These are phyloP conservation scores for Fonsecaea multimorphosa DNA, from an alignment of 2,329 filamentous ascomycete genomes.

Conservation along the genomic window DNA sequence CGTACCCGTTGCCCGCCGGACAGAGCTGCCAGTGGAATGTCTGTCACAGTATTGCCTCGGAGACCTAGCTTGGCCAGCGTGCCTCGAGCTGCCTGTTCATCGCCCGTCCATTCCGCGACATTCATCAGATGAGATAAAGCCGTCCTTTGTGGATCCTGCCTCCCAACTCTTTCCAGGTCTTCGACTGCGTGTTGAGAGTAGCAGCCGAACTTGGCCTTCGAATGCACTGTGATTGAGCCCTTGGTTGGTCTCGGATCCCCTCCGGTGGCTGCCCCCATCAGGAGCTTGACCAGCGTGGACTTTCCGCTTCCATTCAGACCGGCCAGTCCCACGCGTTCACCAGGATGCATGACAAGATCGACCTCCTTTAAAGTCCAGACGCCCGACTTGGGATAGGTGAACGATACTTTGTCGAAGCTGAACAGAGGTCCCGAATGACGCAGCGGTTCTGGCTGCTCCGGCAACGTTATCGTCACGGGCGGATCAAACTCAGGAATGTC, in stretches of 20 bases:
- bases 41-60: slow-evolving; percentile 71
- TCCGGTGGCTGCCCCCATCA: slow-evolving; percentile 63
- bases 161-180: slow-evolving; percentile 64
- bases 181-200: slow-evolving; percentile 83
- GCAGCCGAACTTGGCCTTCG: slow-evolving; percentile 73
- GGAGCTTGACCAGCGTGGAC: slow-evolving; percentile 74
- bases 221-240: slow-evolving; percentile 69
- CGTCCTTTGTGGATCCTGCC: slow-evolving; percentile 62
- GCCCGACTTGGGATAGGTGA: slow-evolving; percentile 62
- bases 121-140: slow-evolving; percentile 67
- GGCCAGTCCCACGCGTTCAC: slow-evolving; percentile 75
- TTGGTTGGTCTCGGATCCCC: slow-evolving; percentile 54
- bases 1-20: slow-evolving; percentile 79
- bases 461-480: slow-evolving; percentile 33
- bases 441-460: slow-evolving; percentile 58
- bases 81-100: slow-evolving; percentile 71
- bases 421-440: slow-evolving; percentile 77
- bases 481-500: slow-evolving; percentile 68
- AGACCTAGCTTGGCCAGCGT: slow-evolving; percentile 73
- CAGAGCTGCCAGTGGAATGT: slow-evolving; percentile 73
- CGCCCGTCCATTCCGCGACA: slow-evolving; percentile 47
- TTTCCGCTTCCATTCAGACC: slow-evolving; percentile 84
- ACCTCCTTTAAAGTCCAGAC: slow-evolving; percentile 65
- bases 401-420: slow-evolving; percentile 72
- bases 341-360: slow-evolving; percentile 71